Conservation (phyloP, 805 yeast species). For the Metschnikowia kofuensis region DNA sequence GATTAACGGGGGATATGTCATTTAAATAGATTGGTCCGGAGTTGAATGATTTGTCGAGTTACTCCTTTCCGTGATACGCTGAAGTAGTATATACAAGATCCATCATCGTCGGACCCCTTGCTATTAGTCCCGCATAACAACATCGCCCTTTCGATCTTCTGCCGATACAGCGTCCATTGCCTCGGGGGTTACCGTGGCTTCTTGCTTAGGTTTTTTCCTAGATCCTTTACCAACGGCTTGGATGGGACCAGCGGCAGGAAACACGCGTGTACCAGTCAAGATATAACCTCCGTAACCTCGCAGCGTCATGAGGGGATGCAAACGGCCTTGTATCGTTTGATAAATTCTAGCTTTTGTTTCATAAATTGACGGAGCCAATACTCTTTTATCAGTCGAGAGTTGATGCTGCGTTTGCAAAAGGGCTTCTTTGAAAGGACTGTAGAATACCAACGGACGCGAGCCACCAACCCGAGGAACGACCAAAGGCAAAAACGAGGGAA, state of each 20-base stretch:
- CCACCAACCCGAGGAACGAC: constrained; percentile 72
- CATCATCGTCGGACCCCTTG: background rate
- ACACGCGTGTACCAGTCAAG: constrained; percentile 72
- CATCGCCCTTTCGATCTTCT: background rate
- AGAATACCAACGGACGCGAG: constrained; percentile 81
- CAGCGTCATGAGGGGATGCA: constrained; percentile 94
- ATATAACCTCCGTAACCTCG: constrained; percentile 91
- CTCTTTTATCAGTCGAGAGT: constrained; percentile 63
- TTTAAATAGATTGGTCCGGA: background rate
- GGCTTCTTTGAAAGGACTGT: constrained; percentile 76
- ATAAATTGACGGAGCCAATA: constrained; percentile 76
- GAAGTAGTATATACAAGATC: background rate
- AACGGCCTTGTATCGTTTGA: constrained; percentile 90
- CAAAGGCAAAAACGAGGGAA: constrained; percentile 59
- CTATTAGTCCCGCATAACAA: background rate
- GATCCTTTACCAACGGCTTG: constrained; percentile 69
- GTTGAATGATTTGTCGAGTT: too few relatives aligned
- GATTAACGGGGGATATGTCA: constrained; percentile 4
- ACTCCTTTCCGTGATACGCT: too few relatives aligned
- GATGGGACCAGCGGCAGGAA: constrained; percentile 58
- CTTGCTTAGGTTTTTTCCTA: constrained; percentile 33
- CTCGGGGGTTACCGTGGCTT: constrained; percentile 10
- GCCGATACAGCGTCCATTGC: background rate
- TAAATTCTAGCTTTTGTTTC: constrained; percentile 83
- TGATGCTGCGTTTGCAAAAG: constrained; percentile 70